These are phyloP conservation scores for Diatrype stigma DNA, from an alignment of 2,329 filamentous ascomycete genomes.

Conservation along the genomic window DNA sequence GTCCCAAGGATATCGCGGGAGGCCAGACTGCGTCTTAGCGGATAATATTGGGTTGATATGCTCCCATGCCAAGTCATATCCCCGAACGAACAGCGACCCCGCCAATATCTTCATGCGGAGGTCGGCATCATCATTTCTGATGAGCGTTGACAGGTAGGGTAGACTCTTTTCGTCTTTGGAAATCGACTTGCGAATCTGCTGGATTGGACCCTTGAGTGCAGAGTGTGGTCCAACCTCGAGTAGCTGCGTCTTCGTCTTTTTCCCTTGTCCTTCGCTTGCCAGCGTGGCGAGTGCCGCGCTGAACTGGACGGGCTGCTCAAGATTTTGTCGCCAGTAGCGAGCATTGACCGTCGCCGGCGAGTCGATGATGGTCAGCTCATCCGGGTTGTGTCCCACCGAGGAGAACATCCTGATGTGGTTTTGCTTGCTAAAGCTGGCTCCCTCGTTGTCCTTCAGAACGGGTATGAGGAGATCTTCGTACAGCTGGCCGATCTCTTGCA, in stretches of 20 bases:
- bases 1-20: background rate
- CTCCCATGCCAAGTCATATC: slow-evolving; percentile 4
- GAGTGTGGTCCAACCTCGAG: slow-evolving; percentile 19
- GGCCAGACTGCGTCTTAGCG: background rate
- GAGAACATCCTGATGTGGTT: too few relatives aligned
- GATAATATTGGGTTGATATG: too few relatives aligned
- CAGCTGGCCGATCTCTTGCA: background rate
- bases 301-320: slow-evolving; percentile 11
- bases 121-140: slow-evolving; percentile 1
- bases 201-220: slow-evolving; percentile 29
- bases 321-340: slow-evolving; percentile 14
- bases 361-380: too few relatives aligned
- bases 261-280: fast-evolving
- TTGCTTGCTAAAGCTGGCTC: background rate
- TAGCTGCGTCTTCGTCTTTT: too few relatives aligned
- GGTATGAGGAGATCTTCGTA: background rate
- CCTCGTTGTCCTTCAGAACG: background rate
- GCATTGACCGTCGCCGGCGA: too few relatives aligned
- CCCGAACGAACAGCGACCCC: slow-evolving; percentile 3
- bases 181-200: slow-evolving; percentile 22
- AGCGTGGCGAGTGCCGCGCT: background rate
- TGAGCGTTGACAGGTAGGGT: background rate
- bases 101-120: slow-evolving; percentile 5
- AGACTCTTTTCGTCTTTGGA: background rate
- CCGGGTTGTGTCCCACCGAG: background rate